Conservation (phyloP, 768 basidiomycete species). For the Auriscalpium vulgare region DNA sequence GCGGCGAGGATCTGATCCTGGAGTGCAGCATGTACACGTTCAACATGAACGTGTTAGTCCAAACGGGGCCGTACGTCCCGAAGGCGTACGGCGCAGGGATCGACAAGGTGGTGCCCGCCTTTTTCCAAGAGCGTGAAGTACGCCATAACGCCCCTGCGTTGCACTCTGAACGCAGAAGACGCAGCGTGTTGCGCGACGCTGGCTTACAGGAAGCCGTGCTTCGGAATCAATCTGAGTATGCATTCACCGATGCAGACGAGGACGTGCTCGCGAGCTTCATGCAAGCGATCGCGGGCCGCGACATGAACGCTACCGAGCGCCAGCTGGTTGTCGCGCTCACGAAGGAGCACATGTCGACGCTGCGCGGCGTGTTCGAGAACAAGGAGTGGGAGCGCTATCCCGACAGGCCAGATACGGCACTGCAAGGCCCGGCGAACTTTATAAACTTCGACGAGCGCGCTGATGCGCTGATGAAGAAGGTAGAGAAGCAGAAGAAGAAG, state of each 20-base stretch:
- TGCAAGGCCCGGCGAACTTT: not conserved
- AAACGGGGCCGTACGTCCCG: not conserved
- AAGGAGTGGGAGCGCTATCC: not conserved
- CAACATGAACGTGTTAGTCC: constrained; percentile 28
- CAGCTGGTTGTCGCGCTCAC: not conserved
- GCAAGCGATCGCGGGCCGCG: not conserved
- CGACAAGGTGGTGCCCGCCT: not conserved
- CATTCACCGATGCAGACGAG: not conserved
- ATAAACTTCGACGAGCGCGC: not conserved
- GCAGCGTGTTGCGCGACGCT: not conserved
- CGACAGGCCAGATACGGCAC: not conserved
- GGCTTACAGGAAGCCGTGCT: not conserved
- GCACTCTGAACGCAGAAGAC: not conserved
- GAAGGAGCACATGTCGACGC: not conserved
- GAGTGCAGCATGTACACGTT: constrained; percentile 37
- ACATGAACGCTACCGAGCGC: not conserved
- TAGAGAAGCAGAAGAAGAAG: not conserved
- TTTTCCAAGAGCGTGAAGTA: constrained; percentile 1
- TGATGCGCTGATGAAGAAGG: not conserved
- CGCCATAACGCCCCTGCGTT: not conserved
- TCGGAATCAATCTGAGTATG: not conserved
- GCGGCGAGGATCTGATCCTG: constrained; percentile 33
- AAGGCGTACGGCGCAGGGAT: not conserved
- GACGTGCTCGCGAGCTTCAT: not conserved
- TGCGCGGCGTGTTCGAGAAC: not conserved